phyloP scores from a whole-genome alignment of 805 yeast genomes.

The Candida krabiensis region DNA sequence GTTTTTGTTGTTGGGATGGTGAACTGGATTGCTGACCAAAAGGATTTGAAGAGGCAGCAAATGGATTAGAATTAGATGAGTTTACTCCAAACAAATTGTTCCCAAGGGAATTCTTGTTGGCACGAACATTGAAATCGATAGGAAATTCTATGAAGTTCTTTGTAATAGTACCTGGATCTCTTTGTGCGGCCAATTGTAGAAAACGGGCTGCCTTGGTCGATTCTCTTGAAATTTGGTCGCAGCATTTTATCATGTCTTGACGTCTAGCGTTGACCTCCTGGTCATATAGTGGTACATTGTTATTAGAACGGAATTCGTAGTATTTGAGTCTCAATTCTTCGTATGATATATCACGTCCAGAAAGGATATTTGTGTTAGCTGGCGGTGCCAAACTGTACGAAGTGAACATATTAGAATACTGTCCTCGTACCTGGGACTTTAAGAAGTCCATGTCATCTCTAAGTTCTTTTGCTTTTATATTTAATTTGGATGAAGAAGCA shows the following conservation, averaged over 20 bases:
- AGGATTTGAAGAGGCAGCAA: not conserved
- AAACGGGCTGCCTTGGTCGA: slow-evolving; percentile 55
- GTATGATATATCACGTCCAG: slow-evolving; percentile 51
- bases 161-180: slow-evolving; percentile 19
- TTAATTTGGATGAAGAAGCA: slow-evolving; percentile 2
- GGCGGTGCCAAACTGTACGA: slow-evolving; percentile 51
- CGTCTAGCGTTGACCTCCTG: slow-evolving; percentile 41
- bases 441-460: slow-evolving; percentile 27
- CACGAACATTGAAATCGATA: slow-evolving; percentile 21
- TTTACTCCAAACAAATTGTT: slow-evolving; percentile 4
- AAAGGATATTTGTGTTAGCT: slow-evolving; percentile 47
- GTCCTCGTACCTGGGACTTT: slow-evolving; percentile 1
- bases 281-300: slow-evolving; percentile 39
- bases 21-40: slow-evolving; percentile 12
- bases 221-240: slow-evolving; percentile 38
- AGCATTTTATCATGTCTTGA: slow-evolving; percentile 47
- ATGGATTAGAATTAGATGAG: not conserved
- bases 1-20: slow-evolving; percentile 17
- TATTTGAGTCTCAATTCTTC: slow-evolving; percentile 54
- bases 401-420: slow-evolving; percentile 36
- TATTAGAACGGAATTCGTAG: slow-evolving; percentile 40
- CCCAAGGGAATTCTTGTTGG: slow-evolving; percentile 10
- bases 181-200: slow-evolving; percentile 46
- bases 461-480: slow-evolving; percentile 14
- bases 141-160: slow-evolving; percentile 37